Conservation (phyloP, 371 early-diverging fungal genomes). For the Phascolomyces articulosus region DNA sequence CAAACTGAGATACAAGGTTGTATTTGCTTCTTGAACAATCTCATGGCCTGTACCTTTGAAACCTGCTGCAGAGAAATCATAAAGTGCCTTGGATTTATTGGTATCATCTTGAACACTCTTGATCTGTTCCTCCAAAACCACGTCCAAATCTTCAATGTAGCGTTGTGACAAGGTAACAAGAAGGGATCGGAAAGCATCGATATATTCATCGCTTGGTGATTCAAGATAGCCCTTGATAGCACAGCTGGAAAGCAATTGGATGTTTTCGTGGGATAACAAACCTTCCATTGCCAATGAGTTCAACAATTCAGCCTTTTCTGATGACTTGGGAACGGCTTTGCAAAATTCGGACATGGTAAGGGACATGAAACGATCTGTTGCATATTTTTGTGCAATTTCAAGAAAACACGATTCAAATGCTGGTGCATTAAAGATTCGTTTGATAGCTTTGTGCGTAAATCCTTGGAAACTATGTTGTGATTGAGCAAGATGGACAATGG, state of each 20-base stretch:
- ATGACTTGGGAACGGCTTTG: slow-evolving; percentile 24
- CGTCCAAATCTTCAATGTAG: slow-evolving; percentile 59
- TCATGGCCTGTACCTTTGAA: slow-evolving; percentile 70
- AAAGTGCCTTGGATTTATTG: slow-evolving; percentile 43
- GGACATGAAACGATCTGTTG: slow-evolving; percentile 55
- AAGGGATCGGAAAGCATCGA: slow-evolving; percentile 34
- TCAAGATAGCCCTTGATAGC: slow-evolving; percentile 49
- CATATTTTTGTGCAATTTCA: slow-evolving; percentile 55
- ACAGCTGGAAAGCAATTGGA: slow-evolving; percentile 40
- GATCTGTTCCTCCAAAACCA: slow-evolving; percentile 51
- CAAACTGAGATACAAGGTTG: slow-evolving; percentile 73
- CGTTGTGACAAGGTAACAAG: slow-evolving; percentile 58
- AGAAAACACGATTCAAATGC: slow-evolving; percentile 36
- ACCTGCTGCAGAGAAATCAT: slow-evolving; percentile 59
- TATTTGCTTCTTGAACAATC: slow-evolving; percentile 66
- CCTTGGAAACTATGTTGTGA: slow-evolving; percentile 56
- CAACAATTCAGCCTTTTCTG: slow-evolving; percentile 38
- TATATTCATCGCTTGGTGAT: slow-evolving; percentile 20
- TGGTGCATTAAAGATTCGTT: slow-evolving; percentile 32
- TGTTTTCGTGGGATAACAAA: slow-evolving; percentile 45
- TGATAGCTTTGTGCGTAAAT: slow-evolving; percentile 48
- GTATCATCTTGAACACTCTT: slow-evolving; percentile 19
- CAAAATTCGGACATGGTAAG: slow-evolving; percentile 37
- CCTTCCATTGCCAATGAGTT: slow-evolving; percentile 42
- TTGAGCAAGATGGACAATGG: slow-evolving; percentile 69